These are phyloP conservation scores for Physcomitrellopsis africana DNA, from an alignment of 225 moss, liverwort and hornwort genomes.

Conservation along the genomic window DNA sequence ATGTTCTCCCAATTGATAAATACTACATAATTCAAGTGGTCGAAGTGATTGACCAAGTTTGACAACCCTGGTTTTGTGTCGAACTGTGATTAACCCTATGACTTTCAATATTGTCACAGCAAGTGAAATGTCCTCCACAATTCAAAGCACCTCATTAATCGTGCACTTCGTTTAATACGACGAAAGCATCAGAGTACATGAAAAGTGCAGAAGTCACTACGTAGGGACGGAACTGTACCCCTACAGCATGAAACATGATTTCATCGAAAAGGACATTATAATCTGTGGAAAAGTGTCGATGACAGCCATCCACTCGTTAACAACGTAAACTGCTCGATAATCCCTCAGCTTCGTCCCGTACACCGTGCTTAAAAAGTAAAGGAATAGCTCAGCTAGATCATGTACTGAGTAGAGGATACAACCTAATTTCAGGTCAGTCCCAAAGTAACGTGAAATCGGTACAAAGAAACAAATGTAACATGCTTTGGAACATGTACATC, in stretches of 20 bases:
- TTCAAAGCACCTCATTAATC: not conserved
- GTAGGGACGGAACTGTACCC: not conserved
- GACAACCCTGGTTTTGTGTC: not conserved
- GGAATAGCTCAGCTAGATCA: constrained; percentile 6
- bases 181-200: not conserved
- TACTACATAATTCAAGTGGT: not conserved
- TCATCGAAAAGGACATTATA: not conserved
- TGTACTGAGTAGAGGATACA: not conserved
- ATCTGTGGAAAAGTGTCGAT: not conserved
- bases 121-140: not conserved
- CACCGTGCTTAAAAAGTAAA: not conserved
- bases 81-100: not conserved
- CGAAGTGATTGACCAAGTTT: not conserved
- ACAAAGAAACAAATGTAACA: not conserved
- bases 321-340: not conserved
- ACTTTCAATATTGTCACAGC: not conserved
- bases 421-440: constrained; percentile 14
- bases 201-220: not conserved
- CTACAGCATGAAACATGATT: not conserved
- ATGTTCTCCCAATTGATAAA: not conserved
- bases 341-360: not conserved
- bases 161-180: not conserved
- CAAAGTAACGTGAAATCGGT: not conserved
- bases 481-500: not conserved
- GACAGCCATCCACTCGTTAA: not conserved